phyloP scores from a whole-genome alignment of 1,139 yeast genomes.

The Saccharomyces pastorianus region DNA sequence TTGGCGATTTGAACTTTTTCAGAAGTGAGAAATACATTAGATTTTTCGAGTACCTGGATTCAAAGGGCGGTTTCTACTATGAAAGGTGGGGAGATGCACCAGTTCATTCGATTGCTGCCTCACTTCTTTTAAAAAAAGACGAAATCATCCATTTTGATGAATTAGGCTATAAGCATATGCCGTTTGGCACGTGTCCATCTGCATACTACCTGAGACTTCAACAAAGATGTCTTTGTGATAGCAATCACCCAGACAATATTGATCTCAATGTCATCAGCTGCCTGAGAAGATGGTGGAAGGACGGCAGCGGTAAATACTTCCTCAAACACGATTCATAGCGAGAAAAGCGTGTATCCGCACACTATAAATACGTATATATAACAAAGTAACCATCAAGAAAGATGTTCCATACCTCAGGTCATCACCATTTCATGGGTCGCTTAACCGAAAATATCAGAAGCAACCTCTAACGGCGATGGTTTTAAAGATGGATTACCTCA shows the following conservation, averaged over 20 bases:
- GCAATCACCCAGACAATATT: conserved; percentile 40
- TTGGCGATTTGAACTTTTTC: conserved; percentile 73
- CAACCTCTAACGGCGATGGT: conserved; percentile 95
- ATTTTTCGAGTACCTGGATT: conserved; percentile 61
- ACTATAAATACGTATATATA: background rate
- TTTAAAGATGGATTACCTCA: conserved; percentile 48
- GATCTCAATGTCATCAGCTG: conserved; percentile 65
- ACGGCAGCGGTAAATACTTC: conserved; percentile 44
- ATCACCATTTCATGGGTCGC: conserved; percentile 85
- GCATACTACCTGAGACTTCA: conserved; percentile 41
- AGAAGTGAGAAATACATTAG: conserved; percentile 59
- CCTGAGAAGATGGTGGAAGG: conserved; percentile 78
- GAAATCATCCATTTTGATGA: conserved; percentile 86
- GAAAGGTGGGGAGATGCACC: conserved; percentile 99
- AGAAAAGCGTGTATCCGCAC: background rate
- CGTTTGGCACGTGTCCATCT: conserved; percentile 76
- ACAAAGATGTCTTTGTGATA: conserved; percentile 66
- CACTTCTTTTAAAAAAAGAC: conserved; percentile 55
- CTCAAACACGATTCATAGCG: conserved; percentile 14
- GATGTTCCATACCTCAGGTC: conserved; percentile 83
- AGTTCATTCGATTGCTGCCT: conserved; percentile 74
- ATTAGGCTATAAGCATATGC: conserved; percentile 78
- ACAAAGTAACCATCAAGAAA: background rate
- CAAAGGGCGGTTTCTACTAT: conserved; percentile 77
- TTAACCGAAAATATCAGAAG: conserved; percentile 34